Percentiles rank a stretch among this genome's conserved stretches.
Evolutionary conservation across 495 filamentous ascomycete genomes (phyloP).

Genomic region (Trichoderma virens): DNA sequence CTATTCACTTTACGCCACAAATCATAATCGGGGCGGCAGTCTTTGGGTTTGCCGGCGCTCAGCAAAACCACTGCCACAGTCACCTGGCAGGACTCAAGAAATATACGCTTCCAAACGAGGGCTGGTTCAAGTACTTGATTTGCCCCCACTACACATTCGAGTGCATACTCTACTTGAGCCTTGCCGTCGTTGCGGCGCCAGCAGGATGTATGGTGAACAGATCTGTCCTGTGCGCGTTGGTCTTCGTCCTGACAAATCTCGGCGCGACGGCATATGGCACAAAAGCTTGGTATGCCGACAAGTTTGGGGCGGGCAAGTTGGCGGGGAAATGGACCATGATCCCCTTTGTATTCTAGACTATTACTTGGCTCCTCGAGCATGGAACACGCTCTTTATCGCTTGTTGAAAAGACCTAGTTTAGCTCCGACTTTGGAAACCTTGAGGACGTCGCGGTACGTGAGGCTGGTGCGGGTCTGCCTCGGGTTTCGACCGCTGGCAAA

Average conservation of each 20-base stretch:
- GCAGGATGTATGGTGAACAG: conserved; percentile 53
- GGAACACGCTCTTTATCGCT: conserved; percentile 17
- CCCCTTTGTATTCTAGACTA: conserved; percentile 58
- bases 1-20: conserved; percentile 17
- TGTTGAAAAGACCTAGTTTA: conserved; percentile 53
- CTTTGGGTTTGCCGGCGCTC: conserved; percentile 65
- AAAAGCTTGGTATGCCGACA: conserved; percentile 68
- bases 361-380: not conserved
- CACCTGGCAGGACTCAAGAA: conserved; percentile 75
- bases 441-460: conserved; percentile 90
- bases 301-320: conserved; percentile 66
- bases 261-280: conserved; percentile 73
- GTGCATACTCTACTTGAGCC: conserved; percentile 71
- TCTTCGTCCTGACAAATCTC: conserved; percentile 75
- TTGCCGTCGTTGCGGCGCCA: conserved; percentile 70
- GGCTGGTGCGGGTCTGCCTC: conserved; percentile 65
- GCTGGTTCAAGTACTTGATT: conserved; percentile 59
- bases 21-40: conserved; percentile 44
- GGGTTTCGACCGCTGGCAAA: conserved; percentile 51
- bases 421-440: conserved; percentile 72
- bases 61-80: conserved; percentile 74
- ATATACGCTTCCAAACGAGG: conserved; percentile 65
- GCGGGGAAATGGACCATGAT: conserved; percentile 73
- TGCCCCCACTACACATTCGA: conserved; percentile 93
- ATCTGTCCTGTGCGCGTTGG: conserved; percentile 58